A percentile compares a stretch with the other conserved stretches of the same genome.
These are phyloP conservation scores for Podosphaera xanthii DNA, from an alignment of 2,329 filamentous ascomycete species.

Conservation along the genomic window DNA sequence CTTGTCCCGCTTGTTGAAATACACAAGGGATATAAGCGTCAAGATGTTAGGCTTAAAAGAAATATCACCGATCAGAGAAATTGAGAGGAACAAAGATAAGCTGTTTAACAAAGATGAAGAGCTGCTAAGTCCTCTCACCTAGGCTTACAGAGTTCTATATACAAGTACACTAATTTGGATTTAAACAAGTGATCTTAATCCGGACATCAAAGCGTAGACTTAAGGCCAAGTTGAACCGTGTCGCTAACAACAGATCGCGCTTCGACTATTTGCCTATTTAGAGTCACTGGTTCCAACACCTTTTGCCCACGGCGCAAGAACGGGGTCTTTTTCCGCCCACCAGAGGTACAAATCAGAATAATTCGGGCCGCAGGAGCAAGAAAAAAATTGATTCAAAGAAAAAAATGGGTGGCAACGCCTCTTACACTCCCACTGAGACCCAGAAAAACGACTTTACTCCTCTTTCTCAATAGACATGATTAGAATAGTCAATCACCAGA, in stretches of 20 bases:
- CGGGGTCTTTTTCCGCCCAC: neutral
- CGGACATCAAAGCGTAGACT: too few relatives aligned
- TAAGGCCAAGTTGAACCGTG: too few relatives aligned
- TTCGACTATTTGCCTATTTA: neutral
- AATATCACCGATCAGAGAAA: neutral
- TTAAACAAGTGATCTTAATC: too few relatives aligned
- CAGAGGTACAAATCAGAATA: neutral
- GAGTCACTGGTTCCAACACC: neutral
- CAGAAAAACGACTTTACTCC: too few relatives aligned
- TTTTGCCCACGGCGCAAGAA: neutral
- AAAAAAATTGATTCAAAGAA: neutral
- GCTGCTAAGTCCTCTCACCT: neutral
- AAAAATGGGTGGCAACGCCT: too few relatives aligned
- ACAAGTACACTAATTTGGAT: too few relatives aligned
- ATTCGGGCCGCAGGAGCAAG: neutral
- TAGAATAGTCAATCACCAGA: too few relatives aligned
- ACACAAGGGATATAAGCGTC: neutral
- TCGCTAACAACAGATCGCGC: too few relatives aligned
- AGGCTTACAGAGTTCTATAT: neutral
- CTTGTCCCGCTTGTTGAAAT: neutral
- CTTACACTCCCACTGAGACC: too few relatives aligned
- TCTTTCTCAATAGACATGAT: too few relatives aligned
- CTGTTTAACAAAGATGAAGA: too few relatives aligned
- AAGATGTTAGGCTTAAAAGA: neutral
- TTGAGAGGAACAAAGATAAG: too few relatives aligned